A percentile compares a stretch with the other conserved stretches of the same genome.
Evolutionary conservation across 2,329 filamentous ascomycete species (phyloP).

Genomic region (Mycogone perniciosa): DNA sequence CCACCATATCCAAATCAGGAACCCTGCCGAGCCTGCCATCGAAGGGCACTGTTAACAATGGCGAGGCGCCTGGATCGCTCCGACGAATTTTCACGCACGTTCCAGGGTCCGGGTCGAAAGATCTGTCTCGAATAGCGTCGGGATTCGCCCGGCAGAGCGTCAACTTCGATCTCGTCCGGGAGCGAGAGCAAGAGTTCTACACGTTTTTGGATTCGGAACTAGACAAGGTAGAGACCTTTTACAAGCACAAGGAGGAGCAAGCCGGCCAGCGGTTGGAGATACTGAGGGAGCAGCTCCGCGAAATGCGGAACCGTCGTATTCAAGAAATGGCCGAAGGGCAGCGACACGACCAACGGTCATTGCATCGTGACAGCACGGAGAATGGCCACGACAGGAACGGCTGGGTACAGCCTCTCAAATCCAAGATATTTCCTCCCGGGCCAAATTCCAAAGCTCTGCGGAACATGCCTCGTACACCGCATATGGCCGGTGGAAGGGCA

Average conservation of each 20-base stretch:
- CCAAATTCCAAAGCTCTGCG: slow-evolving; percentile 56
- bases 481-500: slow-evolving; percentile 25
- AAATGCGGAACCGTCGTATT: slow-evolving; percentile 80
- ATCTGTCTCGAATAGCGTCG: slow-evolving; percentile 1
- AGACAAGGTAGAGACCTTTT: slow-evolving; percentile 88
- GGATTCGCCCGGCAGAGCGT: slow-evolving; percentile 23
- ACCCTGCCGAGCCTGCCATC: slow-evolving; percentile 14
- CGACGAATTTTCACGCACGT: slow-evolving; percentile 32
- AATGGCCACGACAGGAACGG: slow-evolving; percentile 25
- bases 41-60: not conserved
- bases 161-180: slow-evolving; percentile 55
- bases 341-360: slow-evolving; percentile 19
- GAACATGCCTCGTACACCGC: slow-evolving; percentile 46
- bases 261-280: slow-evolving; percentile 64
- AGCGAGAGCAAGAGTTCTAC: slow-evolving; percentile 79
- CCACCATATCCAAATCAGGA: not conserved
- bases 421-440: slow-evolving; percentile 48
- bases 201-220: slow-evolving; percentile 76
- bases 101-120: slow-evolving; percentile 11
- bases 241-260: slow-evolving; percentile 80
- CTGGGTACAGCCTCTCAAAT: slow-evolving; percentile 50
- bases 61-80: slow-evolving; percentile 25
- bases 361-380: slow-evolving; percentile 12
- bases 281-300: slow-evolving; percentile 78
- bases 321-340: slow-evolving; percentile 56